Conservation (phyloP, 2,329 filamentous ascomycete species). For the Xylariaceae sp. region DNA sequence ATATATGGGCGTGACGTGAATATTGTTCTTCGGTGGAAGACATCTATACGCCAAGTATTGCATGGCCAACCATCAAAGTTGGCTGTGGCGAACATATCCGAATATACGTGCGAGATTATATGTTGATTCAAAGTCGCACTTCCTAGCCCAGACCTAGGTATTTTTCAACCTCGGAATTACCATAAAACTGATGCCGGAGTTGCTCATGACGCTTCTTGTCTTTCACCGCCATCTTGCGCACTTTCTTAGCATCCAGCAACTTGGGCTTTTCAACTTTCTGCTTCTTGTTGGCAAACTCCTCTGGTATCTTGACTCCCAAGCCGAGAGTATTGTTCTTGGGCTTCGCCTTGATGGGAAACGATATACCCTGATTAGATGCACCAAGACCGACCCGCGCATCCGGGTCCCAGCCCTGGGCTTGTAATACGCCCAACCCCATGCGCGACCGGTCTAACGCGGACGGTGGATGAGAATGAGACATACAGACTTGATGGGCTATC, state of each 20-base stretch:
- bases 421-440: constrained; percentile 63
- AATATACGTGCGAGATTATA: neutral
- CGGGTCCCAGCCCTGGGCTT: constrained; percentile 68
- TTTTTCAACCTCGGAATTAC: constrained; percentile 66
- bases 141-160: constrained; percentile 52
- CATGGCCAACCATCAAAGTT: neutral
- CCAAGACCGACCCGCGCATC: constrained; percentile 70
- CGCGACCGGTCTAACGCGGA: constrained; percentile 64
- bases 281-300: constrained; percentile 35
- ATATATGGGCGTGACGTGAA: too few relatives aligned
- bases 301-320: constrained; percentile 52
- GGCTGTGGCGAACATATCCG: neutral
- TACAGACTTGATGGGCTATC: constrained; percentile 65
- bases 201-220: constrained; percentile 59
- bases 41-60: neutral
- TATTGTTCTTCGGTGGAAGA: too few relatives aligned
- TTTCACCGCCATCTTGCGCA: constrained; percentile 55
- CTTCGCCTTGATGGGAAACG: constrained; percentile 67
- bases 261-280: constrained; percentile 32
- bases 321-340: constrained; percentile 72
- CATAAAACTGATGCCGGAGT: constrained; percentile 67
- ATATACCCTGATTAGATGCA: constrained; percentile 62
- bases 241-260: constrained; percentile 64
- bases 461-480: constrained; percentile 65
- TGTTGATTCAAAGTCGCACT: neutral